These are phyloP conservation scores for Cystobasidium onofrii DNA, from an alignment of 768 basidiomycete species.

Conservation along the genomic window DNA sequence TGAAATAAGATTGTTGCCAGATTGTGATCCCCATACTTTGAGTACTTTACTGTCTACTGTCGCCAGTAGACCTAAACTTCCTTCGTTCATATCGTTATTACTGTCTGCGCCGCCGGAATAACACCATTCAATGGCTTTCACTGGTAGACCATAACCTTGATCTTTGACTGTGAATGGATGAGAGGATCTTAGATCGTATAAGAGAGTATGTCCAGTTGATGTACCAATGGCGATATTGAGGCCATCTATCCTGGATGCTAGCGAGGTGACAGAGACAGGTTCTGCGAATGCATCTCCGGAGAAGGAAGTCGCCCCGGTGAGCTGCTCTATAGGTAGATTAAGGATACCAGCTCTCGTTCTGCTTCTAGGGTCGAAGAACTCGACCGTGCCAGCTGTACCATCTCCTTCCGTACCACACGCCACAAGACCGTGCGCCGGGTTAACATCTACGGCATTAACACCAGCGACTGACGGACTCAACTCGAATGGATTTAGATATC, in stretches of 20 bases:
- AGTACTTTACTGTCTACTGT: conserved; percentile 94
- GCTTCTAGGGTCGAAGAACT: conserved; percentile 94
- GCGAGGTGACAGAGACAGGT: conserved; percentile 61
- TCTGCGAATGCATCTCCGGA: conserved; percentile 40
- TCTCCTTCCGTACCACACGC: conserved; percentile 72
- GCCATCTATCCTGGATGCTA: conserved; percentile 77
- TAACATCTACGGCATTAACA: conserved; percentile 85
- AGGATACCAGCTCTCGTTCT: conserved; percentile 65
- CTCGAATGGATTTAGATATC: conserved; percentile 73
- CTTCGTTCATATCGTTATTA: conserved; percentile 53
- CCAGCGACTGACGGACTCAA: conserved; percentile 57
- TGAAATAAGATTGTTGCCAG: conserved; percentile 81
- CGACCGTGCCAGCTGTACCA: conserved; percentile 57
- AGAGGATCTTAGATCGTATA: conserved; percentile 85
- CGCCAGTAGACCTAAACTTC: conserved; percentile 76
- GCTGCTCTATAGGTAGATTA: conserved; percentile 36
- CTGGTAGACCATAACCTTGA: conserved; percentile 88
- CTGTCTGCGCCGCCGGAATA: conserved; percentile 59
- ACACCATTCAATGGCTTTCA: conserved; percentile 79
- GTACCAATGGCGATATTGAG: conserved; percentile 90
- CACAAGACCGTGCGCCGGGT: conserved; percentile 81
- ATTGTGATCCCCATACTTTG: conserved; percentile 80
- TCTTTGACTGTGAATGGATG: conserved; percentile 82
- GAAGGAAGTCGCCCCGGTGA: conserved; percentile 37
- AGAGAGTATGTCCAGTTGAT: conserved; percentile 82